Evolutionary conservation across 495 filamentous ascomycete genomes (phyloP).

Genomic region (Articulospora tetracladia): DNA sequence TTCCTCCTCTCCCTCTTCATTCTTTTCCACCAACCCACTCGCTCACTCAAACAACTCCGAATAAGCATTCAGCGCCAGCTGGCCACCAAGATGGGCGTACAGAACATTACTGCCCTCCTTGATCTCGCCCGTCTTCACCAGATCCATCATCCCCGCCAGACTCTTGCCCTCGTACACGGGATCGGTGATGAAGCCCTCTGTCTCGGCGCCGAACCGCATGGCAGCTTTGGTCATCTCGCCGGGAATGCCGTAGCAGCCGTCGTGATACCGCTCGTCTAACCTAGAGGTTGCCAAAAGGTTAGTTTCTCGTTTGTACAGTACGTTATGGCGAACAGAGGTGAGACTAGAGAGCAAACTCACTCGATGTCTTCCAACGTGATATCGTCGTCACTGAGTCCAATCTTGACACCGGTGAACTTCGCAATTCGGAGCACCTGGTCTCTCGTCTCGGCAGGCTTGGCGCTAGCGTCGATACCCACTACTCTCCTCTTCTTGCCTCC

Average conservation of each 20-base stretch:
- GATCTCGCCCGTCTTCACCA: slow-evolving; percentile 56
- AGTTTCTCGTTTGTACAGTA: too few species aligned
- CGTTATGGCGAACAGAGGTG: not conserved
- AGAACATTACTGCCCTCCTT: slow-evolving; percentile 48
- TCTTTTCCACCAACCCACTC: not conserved
- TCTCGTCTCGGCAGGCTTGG: slow-evolving; percentile 49
- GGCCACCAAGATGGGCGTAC: slow-evolving; percentile 62
- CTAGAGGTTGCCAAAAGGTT: not conserved
- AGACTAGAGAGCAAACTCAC: not conserved
- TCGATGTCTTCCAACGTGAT: slow-evolving; percentile 52
- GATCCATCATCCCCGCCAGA: slow-evolving; percentile 59
- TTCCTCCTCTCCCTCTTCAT: not conserved
- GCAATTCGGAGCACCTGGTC: slow-evolving; percentile 59
- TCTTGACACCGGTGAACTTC: slow-evolving; percentile 49
- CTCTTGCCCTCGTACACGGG: slow-evolving; percentile 68
- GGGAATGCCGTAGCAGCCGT: slow-evolving; percentile 55
- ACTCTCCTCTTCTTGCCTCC: slow-evolving; percentile 39
- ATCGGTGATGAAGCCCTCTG: slow-evolving; percentile 64
- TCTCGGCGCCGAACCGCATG: slow-evolving; percentile 55
- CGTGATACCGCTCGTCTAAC: slow-evolving; percentile 60
- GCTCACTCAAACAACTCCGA: slow-evolving; percentile 8
- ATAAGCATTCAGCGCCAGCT: slow-evolving; percentile 60
- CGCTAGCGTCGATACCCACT: slow-evolving; percentile 60
- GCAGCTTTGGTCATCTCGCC: slow-evolving; percentile 54
- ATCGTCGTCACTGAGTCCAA: slow-evolving; percentile 50